Evolutionary conservation across 441 rosid species (phyloP).

Genomic region (Biscutella laevigata): DNA sequence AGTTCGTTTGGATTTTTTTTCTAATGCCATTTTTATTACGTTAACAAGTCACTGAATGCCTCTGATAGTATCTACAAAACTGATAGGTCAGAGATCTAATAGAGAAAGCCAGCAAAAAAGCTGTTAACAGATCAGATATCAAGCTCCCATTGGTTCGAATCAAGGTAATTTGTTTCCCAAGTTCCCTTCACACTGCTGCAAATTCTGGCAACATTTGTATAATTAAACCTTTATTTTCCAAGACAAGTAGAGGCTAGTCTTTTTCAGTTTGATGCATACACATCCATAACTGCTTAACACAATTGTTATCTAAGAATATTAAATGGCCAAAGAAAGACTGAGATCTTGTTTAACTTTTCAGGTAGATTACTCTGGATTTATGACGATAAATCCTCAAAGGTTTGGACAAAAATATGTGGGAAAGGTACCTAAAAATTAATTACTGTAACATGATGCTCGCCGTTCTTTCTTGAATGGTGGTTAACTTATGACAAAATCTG

Average conservation of each 20-base stretch:
- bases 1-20: constrained; percentile 6
- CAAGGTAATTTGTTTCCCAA: constrained; percentile 47
- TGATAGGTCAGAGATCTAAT: constrained; percentile 68
- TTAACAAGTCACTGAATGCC: constrained; percentile 3
- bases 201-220: constrained; percentile 2
- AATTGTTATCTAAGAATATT: background rate
- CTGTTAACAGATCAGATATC: constrained; percentile 49
- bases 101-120: constrained; percentile 59
- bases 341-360: constrained; percentile 26
- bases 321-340: constrained; percentile 9
- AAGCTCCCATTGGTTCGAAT: constrained; percentile 87
- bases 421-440: constrained; percentile 48
- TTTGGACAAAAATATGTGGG: constrained; percentile 98
- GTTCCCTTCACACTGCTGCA: constrained; percentile 7
- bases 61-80: constrained; percentile 15
- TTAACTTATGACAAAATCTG: constrained; percentile 6
- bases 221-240: background rate
- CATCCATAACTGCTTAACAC: background rate
- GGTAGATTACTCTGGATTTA: constrained; percentile 97
- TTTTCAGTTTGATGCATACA: background rate
- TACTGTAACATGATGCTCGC: constrained; percentile 1
- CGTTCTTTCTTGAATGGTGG: constrained; percentile 10
- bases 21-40: background rate
- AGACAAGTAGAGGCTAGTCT: constrained; percentile 11
- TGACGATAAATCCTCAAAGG: constrained; percentile 98